Evolutionary conservation across 257 asterid genomes (phyloP), one percentile per base, ranked within the genome.

Genomic region (Cordia subcordata): DNA sequence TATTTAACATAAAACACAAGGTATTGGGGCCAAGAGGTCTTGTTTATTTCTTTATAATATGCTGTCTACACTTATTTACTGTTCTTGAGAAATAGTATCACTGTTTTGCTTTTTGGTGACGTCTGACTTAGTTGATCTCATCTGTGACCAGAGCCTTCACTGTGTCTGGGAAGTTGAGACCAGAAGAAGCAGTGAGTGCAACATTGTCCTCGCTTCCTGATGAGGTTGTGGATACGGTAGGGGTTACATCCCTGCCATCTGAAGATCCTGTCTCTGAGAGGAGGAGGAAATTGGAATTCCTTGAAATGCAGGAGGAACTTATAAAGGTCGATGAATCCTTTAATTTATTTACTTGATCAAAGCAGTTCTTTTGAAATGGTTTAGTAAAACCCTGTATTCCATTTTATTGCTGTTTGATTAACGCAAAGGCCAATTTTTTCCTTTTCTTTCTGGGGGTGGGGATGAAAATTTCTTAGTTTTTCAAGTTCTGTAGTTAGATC

Each of bases 161-260:
- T 44, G 73, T 90, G 51, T 81, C 96, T 57, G 94, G 97, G 69
- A 86, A 71, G 70, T 18, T 85, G 79, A 84, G 71, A 71, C 95
- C 88, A 27, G 93, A 87, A 75, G 97, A 90, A 72, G 94, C 82
- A 49, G 94, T 87, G 64, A 81, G 67, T 60, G 94, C 94, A 66
- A 87, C 97, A 49, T 61, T 90, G 64, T 83, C 92, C 64, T 90
- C 97, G 4, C 86, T 90, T 37, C 97, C 97, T 55, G 97, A 86
- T 73, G 97, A 90, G 77, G 96, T 90, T 67, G 97, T 86, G 64
- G 93, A 87, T 69, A 84, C 92, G 22, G 88, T 90, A 63, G 96
- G 94, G 8, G 59, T 80, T 50, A 82, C 88, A 53, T 75, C 95
- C 58, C 77, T 89, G 78, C 94, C 95, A 33, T 82, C 96, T 69